Evolutionary conservation across 441 rosid genomes (phyloP).

Genomic region (Kokia cookei): DNA sequence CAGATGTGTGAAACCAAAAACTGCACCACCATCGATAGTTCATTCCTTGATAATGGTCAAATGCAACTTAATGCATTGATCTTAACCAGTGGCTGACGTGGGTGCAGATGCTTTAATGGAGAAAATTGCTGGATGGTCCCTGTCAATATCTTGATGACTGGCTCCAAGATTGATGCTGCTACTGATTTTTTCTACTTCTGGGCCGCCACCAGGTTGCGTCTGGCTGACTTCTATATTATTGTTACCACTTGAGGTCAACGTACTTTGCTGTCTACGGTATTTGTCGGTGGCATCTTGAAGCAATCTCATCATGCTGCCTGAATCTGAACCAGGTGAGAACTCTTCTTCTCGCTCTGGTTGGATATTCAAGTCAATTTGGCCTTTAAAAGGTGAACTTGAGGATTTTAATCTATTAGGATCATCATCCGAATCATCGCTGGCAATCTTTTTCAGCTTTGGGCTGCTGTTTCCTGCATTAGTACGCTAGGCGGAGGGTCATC

Average conservation of each 20-base stretch:
- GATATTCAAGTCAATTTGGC: slow-evolving; percentile 82
- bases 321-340: slow-evolving; percentile 48
- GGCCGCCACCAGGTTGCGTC: slow-evolving; percentile 13
- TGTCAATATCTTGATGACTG: background rate
- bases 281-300: slow-evolving; percentile 42
- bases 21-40: background rate
- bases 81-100: slow-evolving; percentile 33
- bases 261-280: slow-evolving; percentile 28
- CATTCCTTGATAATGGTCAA: background rate
- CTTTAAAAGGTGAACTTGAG: slow-evolving; percentile 53
- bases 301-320: slow-evolving; percentile 38
- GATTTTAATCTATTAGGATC: slow-evolving; percentile 43
- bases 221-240: slow-evolving; percentile 19
- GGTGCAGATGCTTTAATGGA: slow-evolving; percentile 25
- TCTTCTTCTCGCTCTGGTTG: slow-evolving; percentile 92
- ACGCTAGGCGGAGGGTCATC: slow-evolving; percentile 37
- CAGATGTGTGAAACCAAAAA: slow-evolving; percentile 11
- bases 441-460: slow-evolving; percentile 33
- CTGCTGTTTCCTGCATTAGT: slow-evolving; percentile 34
- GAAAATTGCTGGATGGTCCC: slow-evolving; percentile 22
- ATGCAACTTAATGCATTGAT: background rate
- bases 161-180: background rate
- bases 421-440: slow-evolving; percentile 41
- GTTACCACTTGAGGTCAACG: slow-evolving; percentile 27
- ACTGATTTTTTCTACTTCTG: slow-evolving; percentile 4